phyloP scores from a whole-genome alignment of 441 rosid species.

The Bocquillonia castaneifolia region DNA sequence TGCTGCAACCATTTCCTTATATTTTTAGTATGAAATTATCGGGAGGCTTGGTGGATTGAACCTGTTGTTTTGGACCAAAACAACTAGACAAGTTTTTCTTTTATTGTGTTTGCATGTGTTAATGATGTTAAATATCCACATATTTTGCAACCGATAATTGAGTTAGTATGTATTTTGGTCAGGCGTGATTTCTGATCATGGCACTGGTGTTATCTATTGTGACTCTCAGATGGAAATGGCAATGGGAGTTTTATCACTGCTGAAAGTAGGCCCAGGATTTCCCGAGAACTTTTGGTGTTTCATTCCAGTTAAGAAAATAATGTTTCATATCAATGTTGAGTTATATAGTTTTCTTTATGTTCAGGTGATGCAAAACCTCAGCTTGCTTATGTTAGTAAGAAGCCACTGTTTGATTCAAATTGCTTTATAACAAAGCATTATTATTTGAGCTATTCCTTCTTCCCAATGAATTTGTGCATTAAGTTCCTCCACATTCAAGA shows the following conservation, averaged over 20 bases:
- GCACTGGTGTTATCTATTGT: neutral
- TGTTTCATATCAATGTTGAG: no score
- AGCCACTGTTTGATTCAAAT: no score
- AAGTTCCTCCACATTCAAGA: no score
- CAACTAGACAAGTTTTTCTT: neutral
- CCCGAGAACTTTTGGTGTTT: no score
- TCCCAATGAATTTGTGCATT: no score
- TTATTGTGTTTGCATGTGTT: neutral
- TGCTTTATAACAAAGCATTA: no score
- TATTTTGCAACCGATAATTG: neutral
- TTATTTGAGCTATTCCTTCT: no score
- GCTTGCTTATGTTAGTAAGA: no score
- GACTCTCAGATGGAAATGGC: neutral
- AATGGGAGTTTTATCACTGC: neutral
- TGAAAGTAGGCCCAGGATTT: neutral
- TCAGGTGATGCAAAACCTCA: no score
- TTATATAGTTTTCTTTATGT: no score
- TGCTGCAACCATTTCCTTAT: neutral
- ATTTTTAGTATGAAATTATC: neutral
- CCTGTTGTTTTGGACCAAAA: neutral
- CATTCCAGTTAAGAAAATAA: no score
- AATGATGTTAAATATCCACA: neutral
- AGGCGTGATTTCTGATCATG: neutral
- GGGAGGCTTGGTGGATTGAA: neutral
- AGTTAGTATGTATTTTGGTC: neutral